A percentile compares a stretch with the other conserved stretches of the same genome.
phyloP scores from a whole-genome alignment of 2,329 filamentous ascomycete genomes.

The Aspergillus neotritici region DNA sequence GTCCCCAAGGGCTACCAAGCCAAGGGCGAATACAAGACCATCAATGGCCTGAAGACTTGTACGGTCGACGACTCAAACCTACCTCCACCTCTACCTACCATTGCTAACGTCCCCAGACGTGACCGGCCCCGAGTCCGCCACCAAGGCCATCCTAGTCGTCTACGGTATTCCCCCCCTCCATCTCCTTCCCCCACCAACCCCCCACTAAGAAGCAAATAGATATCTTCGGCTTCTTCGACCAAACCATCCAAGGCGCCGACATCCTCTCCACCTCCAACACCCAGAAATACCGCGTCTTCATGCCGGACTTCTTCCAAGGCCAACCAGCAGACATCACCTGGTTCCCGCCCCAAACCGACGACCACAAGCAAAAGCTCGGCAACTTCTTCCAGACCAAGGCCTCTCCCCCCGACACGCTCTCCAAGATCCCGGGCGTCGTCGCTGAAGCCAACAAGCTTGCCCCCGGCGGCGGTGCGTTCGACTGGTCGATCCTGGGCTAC shows the following conservation, averaged over 20 bases:
- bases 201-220: slow-evolving; percentile 31
- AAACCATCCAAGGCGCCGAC: slow-evolving; percentile 59
- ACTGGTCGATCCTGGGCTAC: slow-evolving; percentile 57
- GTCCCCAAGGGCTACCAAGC: slow-evolving; percentile 45
- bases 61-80: slow-evolving; percentile 13
- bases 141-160: slow-evolving; percentile 53
- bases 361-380: slow-evolving; percentile 55
- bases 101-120: slow-evolving; percentile 37
- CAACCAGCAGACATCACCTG: slow-evolving; percentile 59
- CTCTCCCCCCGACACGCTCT: slow-evolving; percentile 53
- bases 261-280: slow-evolving; percentile 56
- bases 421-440: slow-evolving; percentile 51
- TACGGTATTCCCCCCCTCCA: slow-evolving; percentile 34
- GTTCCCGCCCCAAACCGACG: slow-evolving; percentile 56
- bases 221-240: slow-evolving; percentile 60
- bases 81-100: slow-evolving; percentile 1
- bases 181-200: neutral
- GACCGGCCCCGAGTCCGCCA: slow-evolving; percentile 52
- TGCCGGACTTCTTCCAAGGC: slow-evolving; percentile 87
- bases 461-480: slow-evolving; percentile 35
- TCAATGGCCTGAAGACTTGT: slow-evolving; percentile 60
- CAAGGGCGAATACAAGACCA: slow-evolving; percentile 55
- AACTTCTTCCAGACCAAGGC: slow-evolving; percentile 55
- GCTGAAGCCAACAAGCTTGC: slow-evolving; percentile 48
- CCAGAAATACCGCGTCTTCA: slow-evolving; percentile 74